phyloP scores from a whole-genome alignment of 208 protist genomes.

The Porcisia hertigi region DNA sequence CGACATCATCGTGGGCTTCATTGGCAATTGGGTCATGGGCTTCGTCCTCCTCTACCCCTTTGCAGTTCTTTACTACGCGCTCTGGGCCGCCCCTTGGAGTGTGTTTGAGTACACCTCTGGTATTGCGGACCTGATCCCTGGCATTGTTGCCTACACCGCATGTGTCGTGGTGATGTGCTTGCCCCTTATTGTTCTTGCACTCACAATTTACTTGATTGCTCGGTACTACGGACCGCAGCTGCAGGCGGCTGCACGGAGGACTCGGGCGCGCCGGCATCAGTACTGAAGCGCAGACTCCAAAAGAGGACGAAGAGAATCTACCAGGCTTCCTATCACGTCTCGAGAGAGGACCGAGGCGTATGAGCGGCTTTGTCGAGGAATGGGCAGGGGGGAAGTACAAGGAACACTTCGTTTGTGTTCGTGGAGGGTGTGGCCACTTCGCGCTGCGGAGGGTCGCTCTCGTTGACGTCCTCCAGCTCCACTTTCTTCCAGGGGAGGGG shows the following conservation, averaged over 20 bases:
- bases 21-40: constrained; percentile 72
- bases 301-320: neutral
- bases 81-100: constrained; percentile 75
- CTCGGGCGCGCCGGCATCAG: constrained; percentile 28
- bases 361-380: neutral
- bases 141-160: constrained; percentile 51
- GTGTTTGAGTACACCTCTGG: constrained; percentile 81
- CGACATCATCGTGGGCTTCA: constrained; percentile 83
- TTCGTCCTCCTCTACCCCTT: constrained; percentile 88
- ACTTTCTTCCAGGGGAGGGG: neutral
- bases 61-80: constrained; percentile 79
- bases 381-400: neutral
- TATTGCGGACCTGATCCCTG: constrained; percentile 56
- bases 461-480: too few species aligned
- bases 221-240: constrained; percentile 38
- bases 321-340: neutral
- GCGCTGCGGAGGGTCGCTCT: too few species aligned
- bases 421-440: too few species aligned
- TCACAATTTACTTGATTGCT: constrained; percentile 41
- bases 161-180: constrained; percentile 67
- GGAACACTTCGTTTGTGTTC: neutral
- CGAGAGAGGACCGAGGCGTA: neutral
- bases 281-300: constrained; percentile 8
- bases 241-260: constrained; percentile 23
- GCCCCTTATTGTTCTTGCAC: constrained; percentile 54